Evolutionary conservation across 2,329 filamentous ascomycete species (phyloP), one percentile per base, ranked within the genome.

Genomic region (Teratosphaeria zuluensis): DNA sequence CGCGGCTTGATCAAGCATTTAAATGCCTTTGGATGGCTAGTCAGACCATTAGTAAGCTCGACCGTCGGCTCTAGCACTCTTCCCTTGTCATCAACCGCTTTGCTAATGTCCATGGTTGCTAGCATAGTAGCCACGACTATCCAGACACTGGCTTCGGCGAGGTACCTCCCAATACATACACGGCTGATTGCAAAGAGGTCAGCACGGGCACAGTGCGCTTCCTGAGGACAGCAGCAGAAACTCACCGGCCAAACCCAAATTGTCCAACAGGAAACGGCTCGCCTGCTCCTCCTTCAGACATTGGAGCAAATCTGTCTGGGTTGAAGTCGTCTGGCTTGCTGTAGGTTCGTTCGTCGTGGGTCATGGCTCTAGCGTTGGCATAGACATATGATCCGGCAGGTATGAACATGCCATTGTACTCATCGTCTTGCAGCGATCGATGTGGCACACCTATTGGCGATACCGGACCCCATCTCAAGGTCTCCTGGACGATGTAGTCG

Each of bases 261-360:
- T 54, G 76, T 1, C 77, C 79, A 19, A 68, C 70, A 0, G 77
- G 78, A 53, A 74, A 70, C 21, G 80, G 77, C 66, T 80, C 78
- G 6, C 76, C 76, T 21, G 67, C 66, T 38, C 65, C 62, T 4
- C 75, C 72, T 53, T 75, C 64, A 7, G 69, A 63, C 9, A 59
- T 56, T 0, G 72, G 66, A 1, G 69, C 56, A 62, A 75, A 81
- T 5, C 79, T 70, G 57, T 78, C 75, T 0, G 79, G 79, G 46
- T 78, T 72, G 63, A 81, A 81, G 6, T 58, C 59, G 21, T 76
- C 72, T 1, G 78, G 76, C 55, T 77, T 61, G 3, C 56, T 58
- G 68, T 80, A 81, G 1, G 72, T 67, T 3, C 57, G 54, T 55
- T 73, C 63, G 60, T 81, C 73, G 46, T 72, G 71, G 28, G 72